Conservation (phyloP, 2,329 filamentous ascomycete species). For the Diplodia seriata region DNA sequence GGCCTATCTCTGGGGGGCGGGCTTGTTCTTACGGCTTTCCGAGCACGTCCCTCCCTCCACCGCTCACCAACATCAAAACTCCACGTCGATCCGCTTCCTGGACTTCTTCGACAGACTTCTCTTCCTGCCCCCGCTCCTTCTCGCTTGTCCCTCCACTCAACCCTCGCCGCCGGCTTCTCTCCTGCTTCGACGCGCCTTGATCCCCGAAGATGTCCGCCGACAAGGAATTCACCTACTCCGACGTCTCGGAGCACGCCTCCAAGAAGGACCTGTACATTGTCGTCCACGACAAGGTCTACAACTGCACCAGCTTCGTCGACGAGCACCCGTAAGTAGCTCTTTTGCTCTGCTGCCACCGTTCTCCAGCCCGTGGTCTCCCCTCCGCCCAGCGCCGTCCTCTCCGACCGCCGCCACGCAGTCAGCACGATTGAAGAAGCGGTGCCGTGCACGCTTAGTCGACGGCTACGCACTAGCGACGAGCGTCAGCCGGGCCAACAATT, state of each 20-base stretch:
- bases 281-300: conserved; percentile 97
- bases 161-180: not conserved
- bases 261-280: conserved; percentile 95
- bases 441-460: not conserved
- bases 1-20: conserved; percentile 17
- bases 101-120: not conserved
- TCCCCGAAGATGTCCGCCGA: conserved; percentile 42
- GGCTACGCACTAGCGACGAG: not conserved
- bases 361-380: not conserved
- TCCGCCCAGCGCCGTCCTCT: not conserved
- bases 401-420: not conserved
- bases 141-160: not conserved
- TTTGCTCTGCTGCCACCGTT: not conserved
- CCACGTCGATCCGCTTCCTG: conserved; percentile 28
- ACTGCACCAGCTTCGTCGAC: conserved; percentile 86
- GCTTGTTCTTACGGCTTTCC: conserved; percentile 12
- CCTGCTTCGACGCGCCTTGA: conserved; percentile 1
- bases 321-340: conserved; percentile 80
- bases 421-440: conserved; percentile 12
- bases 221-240: conserved; percentile 51
- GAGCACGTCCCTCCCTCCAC: conserved; percentile 29
- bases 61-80: conserved; percentile 31
- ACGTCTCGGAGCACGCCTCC: conserved; percentile 49
- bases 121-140: not conserved
- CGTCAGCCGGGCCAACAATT: conserved; percentile 2